These are phyloP conservation scores for Cordyceps tenuipes DNA, from an alignment of 2,329 filamentous ascomycete genomes.

Conservation along the genomic window DNA sequence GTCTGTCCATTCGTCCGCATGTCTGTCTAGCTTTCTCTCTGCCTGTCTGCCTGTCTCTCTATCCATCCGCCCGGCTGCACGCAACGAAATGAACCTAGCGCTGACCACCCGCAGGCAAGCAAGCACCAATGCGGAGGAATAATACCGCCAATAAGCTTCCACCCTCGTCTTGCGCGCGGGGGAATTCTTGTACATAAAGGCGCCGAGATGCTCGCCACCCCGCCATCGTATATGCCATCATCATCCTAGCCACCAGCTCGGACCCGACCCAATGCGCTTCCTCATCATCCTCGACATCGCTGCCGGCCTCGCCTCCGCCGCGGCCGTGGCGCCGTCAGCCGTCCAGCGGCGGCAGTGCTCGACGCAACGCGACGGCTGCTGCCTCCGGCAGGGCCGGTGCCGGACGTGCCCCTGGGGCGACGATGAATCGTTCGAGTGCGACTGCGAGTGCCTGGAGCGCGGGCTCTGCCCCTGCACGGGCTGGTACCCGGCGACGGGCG, in stretches of 20 bases:
- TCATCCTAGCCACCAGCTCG: background rate
- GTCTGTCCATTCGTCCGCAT: too few relatives aligned
- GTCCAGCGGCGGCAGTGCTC: constrained; percentile 4
- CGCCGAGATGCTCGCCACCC: too few relatives aligned
- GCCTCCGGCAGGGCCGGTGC: constrained; percentile 4
- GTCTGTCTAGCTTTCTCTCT: too few relatives aligned
- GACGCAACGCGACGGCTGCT: constrained; percentile 8
- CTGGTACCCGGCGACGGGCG: background rate
- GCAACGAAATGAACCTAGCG: too few relatives aligned
- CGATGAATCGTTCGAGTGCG: constrained; percentile 2
- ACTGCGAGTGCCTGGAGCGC: constrained; percentile 6
- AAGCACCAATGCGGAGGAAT: too few relatives aligned
- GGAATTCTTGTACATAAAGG: background rate
- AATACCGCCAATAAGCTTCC: background rate
- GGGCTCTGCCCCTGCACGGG: constrained; percentile 7
- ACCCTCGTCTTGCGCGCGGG: background rate
- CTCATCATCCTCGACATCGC: background rate
- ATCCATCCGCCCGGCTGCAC: too few relatives aligned
- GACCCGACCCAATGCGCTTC: background rate
- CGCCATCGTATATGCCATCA: background rate
- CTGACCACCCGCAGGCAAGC: too few relatives aligned
- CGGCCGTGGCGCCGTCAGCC: background rate
- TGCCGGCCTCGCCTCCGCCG: background rate
- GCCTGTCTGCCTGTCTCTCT: too few relatives aligned
- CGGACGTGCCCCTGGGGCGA: background rate